Percentiles rank a stretch among this genome's conserved stretches.
phyloP scores from a whole-genome alignment of 202 grass and related monocot genomes.

The Zoysia matrella region DNA sequence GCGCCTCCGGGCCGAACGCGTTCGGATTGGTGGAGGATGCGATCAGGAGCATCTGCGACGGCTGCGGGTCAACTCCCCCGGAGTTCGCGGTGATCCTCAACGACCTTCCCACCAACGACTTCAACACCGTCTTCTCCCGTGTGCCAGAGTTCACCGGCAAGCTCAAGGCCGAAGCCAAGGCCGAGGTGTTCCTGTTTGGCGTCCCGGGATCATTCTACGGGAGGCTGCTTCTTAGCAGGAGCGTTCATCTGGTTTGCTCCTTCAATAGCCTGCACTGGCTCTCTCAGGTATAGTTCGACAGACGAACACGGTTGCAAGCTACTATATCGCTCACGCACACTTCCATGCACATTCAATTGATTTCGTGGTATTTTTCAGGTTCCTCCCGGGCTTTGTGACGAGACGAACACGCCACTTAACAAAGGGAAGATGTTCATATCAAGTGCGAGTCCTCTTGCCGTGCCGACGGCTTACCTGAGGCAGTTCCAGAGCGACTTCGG shows the following conservation, averaged over 20 bases:
- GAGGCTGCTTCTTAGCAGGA: slow-evolving; percentile 67
- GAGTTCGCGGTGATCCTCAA: slow-evolving; percentile 98
- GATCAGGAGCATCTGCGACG: slow-evolving; percentile 61
- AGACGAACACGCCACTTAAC: slow-evolving; percentile 59
- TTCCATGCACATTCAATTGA: no score
- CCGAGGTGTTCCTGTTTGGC: slow-evolving; percentile 77
- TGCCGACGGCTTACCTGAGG: slow-evolving; percentile 58
- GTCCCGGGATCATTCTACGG: slow-evolving; percentile 92
- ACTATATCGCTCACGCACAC: no score
- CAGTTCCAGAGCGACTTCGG: slow-evolving; percentile 91
- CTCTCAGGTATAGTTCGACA: slow-evolving; percentile 29
- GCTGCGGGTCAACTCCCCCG: slow-evolving; percentile 55
- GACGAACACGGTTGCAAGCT: no score
- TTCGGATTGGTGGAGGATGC: slow-evolving; percentile 75
- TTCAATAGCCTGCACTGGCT: slow-evolving; percentile 97
- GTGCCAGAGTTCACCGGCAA: slow-evolving; percentile 63
- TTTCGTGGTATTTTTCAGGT: slow-evolving; percentile 33
- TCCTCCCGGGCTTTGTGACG: slow-evolving; percentile 59
- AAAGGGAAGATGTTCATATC: slow-evolving; percentile 87
- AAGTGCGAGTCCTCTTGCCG: slow-evolving; percentile 59
- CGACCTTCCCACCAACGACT: slow-evolving; percentile 95
- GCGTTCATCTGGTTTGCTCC: slow-evolving; percentile 87
- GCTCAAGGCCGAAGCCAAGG: slow-evolving; percentile 49
- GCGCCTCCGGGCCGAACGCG: slow-evolving; percentile 89
- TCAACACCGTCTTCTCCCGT: slow-evolving; percentile 84